phyloP scores from a whole-genome alignment of 2,329 filamentous ascomycete species.

The Epichloe hybrida region DNA sequence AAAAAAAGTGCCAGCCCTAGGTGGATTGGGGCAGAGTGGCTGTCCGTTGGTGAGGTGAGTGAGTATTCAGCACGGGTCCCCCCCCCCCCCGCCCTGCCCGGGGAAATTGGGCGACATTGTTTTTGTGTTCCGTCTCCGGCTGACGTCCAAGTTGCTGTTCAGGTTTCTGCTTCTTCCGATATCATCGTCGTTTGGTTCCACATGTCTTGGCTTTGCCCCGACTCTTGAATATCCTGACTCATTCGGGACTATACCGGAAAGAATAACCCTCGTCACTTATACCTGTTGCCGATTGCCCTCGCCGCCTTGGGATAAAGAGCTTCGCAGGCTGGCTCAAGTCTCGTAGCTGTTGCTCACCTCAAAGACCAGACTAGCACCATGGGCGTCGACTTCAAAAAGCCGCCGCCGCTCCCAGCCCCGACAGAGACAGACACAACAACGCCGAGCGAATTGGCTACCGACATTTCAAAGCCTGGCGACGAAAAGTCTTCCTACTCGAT shows the following conservation, averaged over 20 bases:
- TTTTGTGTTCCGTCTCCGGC: slow-evolving; percentile 3
- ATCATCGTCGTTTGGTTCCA: slow-evolving; percentile 10
- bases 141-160: slow-evolving; percentile 1
- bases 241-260: background rate
- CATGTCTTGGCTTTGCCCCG: slow-evolving; percentile 17
- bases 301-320: background rate
- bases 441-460: slow-evolving; percentile 48
- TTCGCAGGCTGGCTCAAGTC: background rate
- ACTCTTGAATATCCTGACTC: slow-evolving; percentile 7
- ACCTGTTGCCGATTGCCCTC: background rate
- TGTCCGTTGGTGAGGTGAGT: background rate
- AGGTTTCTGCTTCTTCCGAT: background rate
- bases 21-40: background rate
- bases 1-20: background rate
- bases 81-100: background rate
- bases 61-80: background rate
- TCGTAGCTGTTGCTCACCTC: slow-evolving; percentile 1
- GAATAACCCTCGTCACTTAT: background rate
- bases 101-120: background rate
- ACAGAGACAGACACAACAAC: slow-evolving; percentile 58
- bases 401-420: slow-evolving; percentile 61
- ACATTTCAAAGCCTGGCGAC: slow-evolving; percentile 54
- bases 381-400: slow-evolving; percentile 41
- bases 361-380: slow-evolving; percentile 26
- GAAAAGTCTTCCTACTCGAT: slow-evolving; percentile 66